phyloP scores from a whole-genome alignment of 1,284 basidiomycete species.

The Ganoderma lucidum region DNA sequence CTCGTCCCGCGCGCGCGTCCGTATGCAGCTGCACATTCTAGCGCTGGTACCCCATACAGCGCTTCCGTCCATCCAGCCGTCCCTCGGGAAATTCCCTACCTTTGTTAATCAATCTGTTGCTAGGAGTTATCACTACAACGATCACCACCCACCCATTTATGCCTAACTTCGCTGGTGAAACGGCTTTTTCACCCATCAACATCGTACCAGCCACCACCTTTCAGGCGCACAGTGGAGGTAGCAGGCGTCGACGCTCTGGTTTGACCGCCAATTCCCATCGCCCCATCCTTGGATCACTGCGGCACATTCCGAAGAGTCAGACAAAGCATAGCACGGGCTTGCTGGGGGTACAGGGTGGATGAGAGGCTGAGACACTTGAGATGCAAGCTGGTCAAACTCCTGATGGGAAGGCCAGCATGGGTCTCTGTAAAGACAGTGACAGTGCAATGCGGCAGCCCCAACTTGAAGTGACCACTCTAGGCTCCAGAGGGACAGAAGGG shows the following conservation, averaged over 20 bases:
- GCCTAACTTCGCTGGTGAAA: too few relatives aligned
- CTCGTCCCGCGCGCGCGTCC: too few relatives aligned
- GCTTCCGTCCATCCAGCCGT: too few relatives aligned
- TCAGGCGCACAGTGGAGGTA: too few relatives aligned
- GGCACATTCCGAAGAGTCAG: conserved; percentile 44
- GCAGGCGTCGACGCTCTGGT: conserved; percentile 50
- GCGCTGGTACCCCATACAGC: too few relatives aligned
- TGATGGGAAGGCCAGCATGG: conserved; percentile 51
- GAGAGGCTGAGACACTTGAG: conserved; percentile 48
- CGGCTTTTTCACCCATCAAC: too few relatives aligned
- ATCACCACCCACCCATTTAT: too few relatives aligned
- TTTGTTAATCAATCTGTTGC: too few relatives aligned
- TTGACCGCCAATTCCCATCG: conserved; percentile 50
- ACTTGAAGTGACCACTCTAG: conserved; percentile 36
- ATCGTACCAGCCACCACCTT: too few relatives aligned
- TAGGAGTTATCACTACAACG: too few relatives aligned
- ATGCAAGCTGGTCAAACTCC: conserved; percentile 45
- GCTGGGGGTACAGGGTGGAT: conserved; percentile 47
- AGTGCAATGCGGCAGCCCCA: conserved; percentile 37
- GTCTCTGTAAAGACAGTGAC: conserved; percentile 42
- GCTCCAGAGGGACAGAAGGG: conserved; percentile 11
- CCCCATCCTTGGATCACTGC: conserved; percentile 39
- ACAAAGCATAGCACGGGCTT: conserved; percentile 46
- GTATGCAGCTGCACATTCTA: too few relatives aligned
- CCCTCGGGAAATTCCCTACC: too few relatives aligned